These are phyloP conservation scores for Russula sp. DNA, from an alignment of 768 basidiomycete genomes.

Conservation along the genomic window DNA sequence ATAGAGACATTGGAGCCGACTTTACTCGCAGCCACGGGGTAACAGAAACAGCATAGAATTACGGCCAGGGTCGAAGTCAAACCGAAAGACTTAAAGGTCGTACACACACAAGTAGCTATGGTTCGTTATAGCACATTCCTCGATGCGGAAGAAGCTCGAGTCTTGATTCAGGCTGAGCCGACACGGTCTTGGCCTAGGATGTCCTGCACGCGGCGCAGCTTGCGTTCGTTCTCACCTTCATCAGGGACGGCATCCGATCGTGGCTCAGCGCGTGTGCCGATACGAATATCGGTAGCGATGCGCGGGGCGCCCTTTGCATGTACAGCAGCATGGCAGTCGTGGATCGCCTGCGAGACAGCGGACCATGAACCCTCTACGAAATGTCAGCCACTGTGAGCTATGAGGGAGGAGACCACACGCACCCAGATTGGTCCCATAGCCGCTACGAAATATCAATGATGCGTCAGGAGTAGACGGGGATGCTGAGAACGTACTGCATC, in stretches of 20 bases:
- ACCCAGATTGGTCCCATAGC: conserved; percentile 91
- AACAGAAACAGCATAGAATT: neutral
- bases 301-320: conserved; percentile 70
- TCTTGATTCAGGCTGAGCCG: conserved; percentile 8
- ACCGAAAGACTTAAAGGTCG: neutral
- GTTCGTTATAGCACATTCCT: neutral
- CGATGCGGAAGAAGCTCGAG: neutral
- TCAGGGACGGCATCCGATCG: conserved; percentile 46
- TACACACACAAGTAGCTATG: conserved; percentile 4
- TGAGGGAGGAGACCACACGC: conserved; percentile 18
- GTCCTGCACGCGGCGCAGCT: conserved; percentile 75
- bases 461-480: neutral
- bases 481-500: conserved; percentile 57
- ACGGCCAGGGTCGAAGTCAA: neutral
- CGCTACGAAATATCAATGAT: conserved; percentile 39
- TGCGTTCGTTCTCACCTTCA: conserved; percentile 63
- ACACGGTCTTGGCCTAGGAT: conserved; percentile 47
- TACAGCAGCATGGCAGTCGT: conserved; percentile 84
- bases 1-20: neutral
- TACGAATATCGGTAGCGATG: conserved; percentile 89
- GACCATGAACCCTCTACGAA: conserved; percentile 75
- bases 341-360: conserved; percentile 78
- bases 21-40: neutral
- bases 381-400: neutral
- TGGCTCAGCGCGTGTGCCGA: conserved; percentile 67